Conservation (phyloP, 2,329 filamentous ascomycete genomes). For the Aaosphaeria arxii region DNA sequence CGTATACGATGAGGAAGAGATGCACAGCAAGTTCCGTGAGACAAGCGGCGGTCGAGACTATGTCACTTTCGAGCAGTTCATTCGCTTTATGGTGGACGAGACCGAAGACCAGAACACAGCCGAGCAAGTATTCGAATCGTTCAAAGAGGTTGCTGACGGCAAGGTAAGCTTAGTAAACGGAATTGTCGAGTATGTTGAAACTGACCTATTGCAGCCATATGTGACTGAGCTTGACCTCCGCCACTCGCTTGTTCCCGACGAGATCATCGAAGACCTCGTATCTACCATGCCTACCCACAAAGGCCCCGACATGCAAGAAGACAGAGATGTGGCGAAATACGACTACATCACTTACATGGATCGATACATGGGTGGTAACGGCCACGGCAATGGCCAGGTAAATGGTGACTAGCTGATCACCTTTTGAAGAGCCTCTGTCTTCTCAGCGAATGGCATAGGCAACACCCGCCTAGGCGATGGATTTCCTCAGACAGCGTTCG, state of each 20-base stretch:
- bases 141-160: conserved; percentile 94
- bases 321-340: conserved; percentile 81
- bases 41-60: conserved; percentile 76
- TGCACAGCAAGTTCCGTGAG: conserved; percentile 90
- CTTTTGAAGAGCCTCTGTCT: not conserved
- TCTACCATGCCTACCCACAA: conserved; percentile 81
- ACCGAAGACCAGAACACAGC: conserved; percentile 99
- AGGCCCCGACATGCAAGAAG: conserved; percentile 82
- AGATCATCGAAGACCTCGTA: conserved; percentile 90
- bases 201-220: conserved; percentile 61
- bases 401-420: conserved; percentile 9
- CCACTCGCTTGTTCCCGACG: conserved; percentile 92
- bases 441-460: no score
- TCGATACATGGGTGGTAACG: conserved; percentile 49
- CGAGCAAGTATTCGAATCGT: conserved; percentile 97
- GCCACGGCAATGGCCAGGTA: conserved; percentile 16
- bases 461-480: no score
- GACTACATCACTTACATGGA: conserved; percentile 99
- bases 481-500: no score
- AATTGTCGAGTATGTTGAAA: not conserved
- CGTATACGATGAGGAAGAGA: conserved; percentile 96
- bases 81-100: conserved; percentile 98
- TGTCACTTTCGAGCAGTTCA: conserved; percentile 98
- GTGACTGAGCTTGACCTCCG: conserved; percentile 96
- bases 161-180: conserved; percentile 56